Conservation (phyloP, 2,329 filamentous ascomycete species). For the Seiridium cupressi region DNA sequence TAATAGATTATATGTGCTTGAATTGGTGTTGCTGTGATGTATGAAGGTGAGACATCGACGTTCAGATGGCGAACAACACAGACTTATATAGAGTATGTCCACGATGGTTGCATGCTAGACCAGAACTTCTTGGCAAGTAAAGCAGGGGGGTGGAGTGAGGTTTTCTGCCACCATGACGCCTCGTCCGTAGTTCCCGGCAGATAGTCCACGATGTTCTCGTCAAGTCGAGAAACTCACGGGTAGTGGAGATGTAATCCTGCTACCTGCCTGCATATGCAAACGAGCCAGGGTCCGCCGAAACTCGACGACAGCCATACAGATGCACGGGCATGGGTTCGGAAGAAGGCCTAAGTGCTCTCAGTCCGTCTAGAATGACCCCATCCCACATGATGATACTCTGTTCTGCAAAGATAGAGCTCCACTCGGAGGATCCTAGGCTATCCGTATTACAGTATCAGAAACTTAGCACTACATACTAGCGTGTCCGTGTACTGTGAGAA, state of each 20-base stretch:
- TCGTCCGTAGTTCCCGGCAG: not conserved
- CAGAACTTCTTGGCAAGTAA: not conserved
- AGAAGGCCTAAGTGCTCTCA: conserved; percentile 9
- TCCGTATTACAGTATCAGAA: too few relatives aligned
- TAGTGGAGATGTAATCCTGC: conserved; percentile 3
- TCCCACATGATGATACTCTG: conserved; percentile 10
- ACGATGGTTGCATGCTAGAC: not conserved
- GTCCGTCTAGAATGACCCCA: conserved; percentile 14
- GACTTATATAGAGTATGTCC: conserved; percentile 8
- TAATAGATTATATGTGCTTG: not conserved
- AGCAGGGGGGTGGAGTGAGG: not conserved
- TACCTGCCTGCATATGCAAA: conserved; percentile 8
- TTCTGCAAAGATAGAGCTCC: not conserved
- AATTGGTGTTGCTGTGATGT: not conserved
- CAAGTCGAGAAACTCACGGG: conserved; percentile 1
- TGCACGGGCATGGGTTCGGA: not conserved
- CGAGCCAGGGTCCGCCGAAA: conserved; percentile 7
- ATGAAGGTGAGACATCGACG: not conserved
- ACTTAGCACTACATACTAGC: not conserved
- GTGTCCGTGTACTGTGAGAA: not conserved
- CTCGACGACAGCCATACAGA: not conserved
- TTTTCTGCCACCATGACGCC: not conserved
- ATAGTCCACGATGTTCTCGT: conserved; percentile 4
- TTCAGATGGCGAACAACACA: not conserved
- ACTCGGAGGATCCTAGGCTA: not conserved